Evolutionary conservation across 2,329 filamentous ascomycete species (phyloP).

Genomic region (Fusarium sp.): DNA sequence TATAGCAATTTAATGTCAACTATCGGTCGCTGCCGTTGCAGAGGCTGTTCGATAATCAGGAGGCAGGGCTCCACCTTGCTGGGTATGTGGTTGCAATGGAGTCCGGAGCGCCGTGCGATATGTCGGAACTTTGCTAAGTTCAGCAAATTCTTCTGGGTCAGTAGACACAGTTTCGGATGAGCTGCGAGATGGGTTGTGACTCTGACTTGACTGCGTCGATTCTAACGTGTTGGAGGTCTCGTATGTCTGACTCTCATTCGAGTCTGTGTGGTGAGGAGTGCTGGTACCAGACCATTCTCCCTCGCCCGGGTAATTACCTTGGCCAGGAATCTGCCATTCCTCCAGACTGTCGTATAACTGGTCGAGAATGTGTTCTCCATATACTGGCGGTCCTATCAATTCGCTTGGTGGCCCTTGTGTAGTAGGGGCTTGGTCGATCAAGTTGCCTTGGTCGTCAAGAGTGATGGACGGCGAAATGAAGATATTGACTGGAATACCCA

Average conservation of each 20-base stretch:
- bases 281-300: conserved; percentile 62
- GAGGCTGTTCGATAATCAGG: conserved; percentile 69
- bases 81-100: conserved; percentile 63
- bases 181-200: conserved; percentile 55
- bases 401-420: conserved; percentile 62
- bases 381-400: conserved; percentile 83
- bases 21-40: not conserved
- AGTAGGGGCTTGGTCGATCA: conserved; percentile 67
- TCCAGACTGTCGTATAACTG: conserved; percentile 89
- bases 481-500: conserved; percentile 87
- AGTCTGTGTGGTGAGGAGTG: conserved; percentile 43
- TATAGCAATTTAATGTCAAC: not conserved
- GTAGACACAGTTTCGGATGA: conserved; percentile 63
- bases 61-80: conserved; percentile 60
- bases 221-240: not conserved
- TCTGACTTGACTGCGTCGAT: not conserved
- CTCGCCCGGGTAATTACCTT: conserved; percentile 63
- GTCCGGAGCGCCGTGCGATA: conserved; percentile 78
- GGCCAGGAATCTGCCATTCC: conserved; percentile 78
- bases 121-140: conserved; percentile 78
- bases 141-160: conserved; percentile 68
- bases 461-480: conserved; percentile 95
- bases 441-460: conserved; percentile 84
- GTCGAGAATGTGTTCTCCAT: conserved; percentile 91
- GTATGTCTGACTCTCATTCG: conserved; percentile 60